Conservation (phyloP, 2,329 filamentous ascomycete genomes). For the Ophiostoma triangulosporum region DNA sequence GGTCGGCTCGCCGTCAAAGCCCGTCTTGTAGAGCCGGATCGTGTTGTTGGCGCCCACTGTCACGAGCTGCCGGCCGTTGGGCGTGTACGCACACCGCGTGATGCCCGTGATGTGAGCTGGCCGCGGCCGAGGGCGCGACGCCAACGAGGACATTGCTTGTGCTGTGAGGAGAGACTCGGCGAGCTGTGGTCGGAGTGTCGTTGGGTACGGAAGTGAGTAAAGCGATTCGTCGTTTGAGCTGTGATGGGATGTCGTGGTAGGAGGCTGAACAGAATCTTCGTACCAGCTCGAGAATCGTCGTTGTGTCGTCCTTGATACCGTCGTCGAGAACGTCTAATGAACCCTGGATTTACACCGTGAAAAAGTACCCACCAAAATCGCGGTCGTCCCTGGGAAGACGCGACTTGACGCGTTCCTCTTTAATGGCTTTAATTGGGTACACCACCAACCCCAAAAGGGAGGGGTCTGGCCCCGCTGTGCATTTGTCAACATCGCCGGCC, state of each 20-base stretch:
- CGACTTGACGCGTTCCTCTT: slow-evolving; percentile 25
- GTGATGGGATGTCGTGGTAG: background rate
- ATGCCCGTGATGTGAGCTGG: slow-evolving; percentile 73
- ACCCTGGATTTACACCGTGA: background rate
- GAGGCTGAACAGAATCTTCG: background rate
- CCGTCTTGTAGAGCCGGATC: slow-evolving; percentile 82
- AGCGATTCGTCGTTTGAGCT: background rate
- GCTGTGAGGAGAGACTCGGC: too few species aligned
- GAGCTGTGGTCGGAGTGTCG: background rate
- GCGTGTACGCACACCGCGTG: slow-evolving; percentile 81
- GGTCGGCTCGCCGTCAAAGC: slow-evolving; percentile 79
- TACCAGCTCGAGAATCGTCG: background rate
- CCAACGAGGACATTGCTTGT: slow-evolving; percentile 15
- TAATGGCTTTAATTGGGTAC: slow-evolving; percentile 3
- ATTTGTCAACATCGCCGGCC: slow-evolving; percentile 1
- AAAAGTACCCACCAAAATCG: background rate
- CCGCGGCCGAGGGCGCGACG: slow-evolving; percentile 43
- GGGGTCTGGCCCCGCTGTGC: background rate
- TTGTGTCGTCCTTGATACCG: background rate
- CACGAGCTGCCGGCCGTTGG: slow-evolving; percentile 72
- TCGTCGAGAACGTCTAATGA: too few species aligned
- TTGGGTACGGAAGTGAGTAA: background rate
- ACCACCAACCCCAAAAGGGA: too few species aligned
- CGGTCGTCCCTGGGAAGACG: slow-evolving; percentile 20
- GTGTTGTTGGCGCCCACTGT: slow-evolving; percentile 91